phyloP scores from a whole-genome alignment of 371 early-diverging fungal genomes.

The Haplosporangium sp. region DNA sequence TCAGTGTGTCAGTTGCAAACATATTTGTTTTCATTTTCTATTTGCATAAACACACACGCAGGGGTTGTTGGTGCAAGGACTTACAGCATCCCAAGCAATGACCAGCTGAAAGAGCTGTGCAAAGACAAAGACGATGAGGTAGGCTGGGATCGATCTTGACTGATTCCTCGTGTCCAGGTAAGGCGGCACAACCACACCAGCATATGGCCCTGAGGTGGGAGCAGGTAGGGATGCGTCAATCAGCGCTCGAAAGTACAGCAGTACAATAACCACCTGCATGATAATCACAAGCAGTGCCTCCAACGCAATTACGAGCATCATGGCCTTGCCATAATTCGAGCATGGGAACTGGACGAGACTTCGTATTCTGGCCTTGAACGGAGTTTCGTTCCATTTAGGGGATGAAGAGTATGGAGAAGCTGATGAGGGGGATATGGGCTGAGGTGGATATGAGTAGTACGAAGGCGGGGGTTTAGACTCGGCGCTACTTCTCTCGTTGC shows the following conservation, averaged over 20 bases:
- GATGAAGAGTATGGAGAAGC: neutral
- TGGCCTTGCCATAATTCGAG: conserved; percentile 56
- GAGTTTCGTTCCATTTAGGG: neutral
- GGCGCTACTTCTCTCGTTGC: neutral
- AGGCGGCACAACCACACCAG: conserved; percentile 6
- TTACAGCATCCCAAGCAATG: conserved; percentile 82
- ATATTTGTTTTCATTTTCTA: neutral
- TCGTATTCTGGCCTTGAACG: conserved; percentile 14
- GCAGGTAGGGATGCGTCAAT: conserved; percentile 5
- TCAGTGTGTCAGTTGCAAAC: conserved; percentile 5
- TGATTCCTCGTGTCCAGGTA: conserved; percentile 31
- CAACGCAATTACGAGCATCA: conserved; percentile 61
- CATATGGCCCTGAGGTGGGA: conserved; percentile 22
- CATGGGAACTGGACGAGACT: conserved; percentile 34
- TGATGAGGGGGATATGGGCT: neutral
- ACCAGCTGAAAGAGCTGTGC: conserved; percentile 80
- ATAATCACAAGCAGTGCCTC: conserved; percentile 78
- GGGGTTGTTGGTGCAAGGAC: conserved; percentile 19
- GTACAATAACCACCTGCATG: conserved; percentile 72
- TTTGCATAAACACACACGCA: neutral
- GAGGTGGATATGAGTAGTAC: conserved; percentile 36
- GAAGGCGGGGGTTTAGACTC: conserved; percentile 21
- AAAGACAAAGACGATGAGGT: conserved; percentile 81
- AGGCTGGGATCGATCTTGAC: conserved; percentile 69
- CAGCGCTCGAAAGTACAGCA: conserved; percentile 60